These are phyloP conservation scores for Cicer judaicum DNA, from an alignment of 306 rosid species.

Conservation along the genomic window DNA sequence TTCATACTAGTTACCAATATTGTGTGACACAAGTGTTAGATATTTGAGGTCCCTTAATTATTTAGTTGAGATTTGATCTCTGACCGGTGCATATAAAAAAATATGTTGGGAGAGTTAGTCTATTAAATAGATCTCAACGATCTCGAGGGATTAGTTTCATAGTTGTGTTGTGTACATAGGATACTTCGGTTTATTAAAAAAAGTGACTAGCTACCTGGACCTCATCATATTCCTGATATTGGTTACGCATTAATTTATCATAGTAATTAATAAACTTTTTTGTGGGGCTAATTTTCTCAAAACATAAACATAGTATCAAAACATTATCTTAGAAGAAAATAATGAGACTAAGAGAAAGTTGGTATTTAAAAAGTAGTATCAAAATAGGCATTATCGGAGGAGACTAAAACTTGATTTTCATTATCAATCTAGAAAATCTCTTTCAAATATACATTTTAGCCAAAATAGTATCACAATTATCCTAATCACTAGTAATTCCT, in stretches of 20 bases:
- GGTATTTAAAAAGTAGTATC: too few relatives aligned
- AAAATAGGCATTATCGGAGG: background rate
- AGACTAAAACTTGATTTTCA: background rate
- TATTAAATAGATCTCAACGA: too few relatives aligned
- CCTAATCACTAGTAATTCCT: background rate
- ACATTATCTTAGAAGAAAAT: background rate
- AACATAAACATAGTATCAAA: background rate
- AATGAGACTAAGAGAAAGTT: background rate
- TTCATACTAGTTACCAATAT: background rate
- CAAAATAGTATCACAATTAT: constrained; percentile 1
- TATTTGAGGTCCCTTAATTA: too few relatives aligned
- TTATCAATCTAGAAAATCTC: background rate
- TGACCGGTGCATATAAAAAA: too few relatives aligned
- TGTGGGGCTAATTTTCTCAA: too few relatives aligned
- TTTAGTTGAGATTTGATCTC: too few relatives aligned
- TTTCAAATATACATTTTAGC: background rate
- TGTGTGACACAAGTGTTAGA: too few relatives aligned
- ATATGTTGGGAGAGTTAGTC: too few relatives aligned
- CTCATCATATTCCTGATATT: background rate
- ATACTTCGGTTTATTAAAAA: too few relatives aligned
- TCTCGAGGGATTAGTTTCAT: too few relatives aligned
- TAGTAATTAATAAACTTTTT: background rate
- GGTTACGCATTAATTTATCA: background rate
- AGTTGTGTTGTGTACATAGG: too few relatives aligned
- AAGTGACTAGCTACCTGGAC: background rate